A percentile compares a stretch with the other conserved stretches of the same genome.
Conservation (phyloP, 805 yeast genomes). For the Lipomyces kockii region DNA sequence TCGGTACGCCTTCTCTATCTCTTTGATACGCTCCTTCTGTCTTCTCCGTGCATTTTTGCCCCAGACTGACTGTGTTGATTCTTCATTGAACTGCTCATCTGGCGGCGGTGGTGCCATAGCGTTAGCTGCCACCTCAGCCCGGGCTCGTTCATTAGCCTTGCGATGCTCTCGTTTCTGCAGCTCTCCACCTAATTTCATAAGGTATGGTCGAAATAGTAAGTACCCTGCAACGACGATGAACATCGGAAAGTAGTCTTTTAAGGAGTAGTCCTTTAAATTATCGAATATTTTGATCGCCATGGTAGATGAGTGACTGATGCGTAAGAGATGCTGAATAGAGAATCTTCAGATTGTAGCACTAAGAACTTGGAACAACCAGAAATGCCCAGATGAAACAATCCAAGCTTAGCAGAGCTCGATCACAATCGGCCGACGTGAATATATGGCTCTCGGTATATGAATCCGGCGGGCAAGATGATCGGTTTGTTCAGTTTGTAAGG, state of each 20-base stretch:
- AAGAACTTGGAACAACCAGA: not conserved
- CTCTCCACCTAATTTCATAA: constrained; percentile 30
- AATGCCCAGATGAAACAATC: not conserved
- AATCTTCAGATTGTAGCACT: not conserved
- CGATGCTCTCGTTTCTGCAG: constrained; percentile 34
- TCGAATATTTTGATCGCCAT: constrained; percentile 8
- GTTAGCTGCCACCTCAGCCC: constrained; percentile 17
- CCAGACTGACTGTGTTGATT: constrained; percentile 29
- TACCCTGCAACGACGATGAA: constrained; percentile 37
- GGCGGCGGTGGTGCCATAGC: constrained; percentile 29
- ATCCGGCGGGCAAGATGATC: not conserved
- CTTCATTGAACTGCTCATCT: constrained; percentile 29
- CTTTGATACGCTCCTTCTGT: constrained; percentile 35
- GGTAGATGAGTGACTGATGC: not conserved
- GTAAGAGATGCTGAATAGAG: not conserved
- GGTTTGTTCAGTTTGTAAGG: too few relatives aligned
- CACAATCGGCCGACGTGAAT: not conserved
- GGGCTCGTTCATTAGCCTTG: constrained; percentile 21
- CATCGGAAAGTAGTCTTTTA: constrained; percentile 28
- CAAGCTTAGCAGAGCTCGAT: not conserved
- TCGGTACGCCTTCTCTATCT: constrained; percentile 35
- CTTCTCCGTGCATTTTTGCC: constrained; percentile 39
- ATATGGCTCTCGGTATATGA: not conserved
- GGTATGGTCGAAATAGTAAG: constrained; percentile 37
- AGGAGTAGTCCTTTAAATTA: constrained; percentile 23